Conservation (phyloP, 2,329 filamentous ascomycete species). For the Exophiala bonariae region DNA sequence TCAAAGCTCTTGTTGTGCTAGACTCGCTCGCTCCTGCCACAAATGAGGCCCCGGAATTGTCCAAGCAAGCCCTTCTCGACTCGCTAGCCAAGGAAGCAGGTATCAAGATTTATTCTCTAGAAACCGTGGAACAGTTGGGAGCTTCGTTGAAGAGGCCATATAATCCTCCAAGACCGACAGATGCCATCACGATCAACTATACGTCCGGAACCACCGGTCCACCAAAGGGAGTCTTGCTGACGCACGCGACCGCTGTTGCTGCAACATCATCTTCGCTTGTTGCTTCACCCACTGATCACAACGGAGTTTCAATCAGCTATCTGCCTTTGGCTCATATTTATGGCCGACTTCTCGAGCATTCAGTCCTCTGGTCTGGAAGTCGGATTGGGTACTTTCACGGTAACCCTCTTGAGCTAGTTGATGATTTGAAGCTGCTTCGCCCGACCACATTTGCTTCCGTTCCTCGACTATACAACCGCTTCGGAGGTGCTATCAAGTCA, state of each 20-base stretch:
- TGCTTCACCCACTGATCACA: constrained; percentile 54
- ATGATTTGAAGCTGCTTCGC: constrained; percentile 84
- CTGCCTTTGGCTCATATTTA: constrained; percentile 94
- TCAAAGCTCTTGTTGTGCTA: constrained; percentile 86
- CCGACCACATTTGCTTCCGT: constrained; percentile 86
- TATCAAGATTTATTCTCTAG: constrained; percentile 75
- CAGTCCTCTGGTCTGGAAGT: constrained; percentile 68
- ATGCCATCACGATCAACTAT: constrained; percentile 75
- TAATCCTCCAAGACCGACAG: constrained; percentile 70
- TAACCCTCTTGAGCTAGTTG: constrained; percentile 75
- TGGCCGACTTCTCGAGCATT: constrained; percentile 79
- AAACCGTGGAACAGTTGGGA: constrained; percentile 79
- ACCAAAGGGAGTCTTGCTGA: constrained; percentile 68
- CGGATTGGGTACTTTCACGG: constrained; percentile 92
- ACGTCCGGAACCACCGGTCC: constrained; percentile 65
- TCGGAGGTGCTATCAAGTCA: constrained; percentile 77
- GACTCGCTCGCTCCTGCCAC: constrained; percentile 74
- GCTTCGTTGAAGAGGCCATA: constrained; percentile 67
- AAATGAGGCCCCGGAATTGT: constrained; percentile 69
- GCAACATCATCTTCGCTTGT: constrained; percentile 59
- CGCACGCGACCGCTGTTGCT: constrained; percentile 77
- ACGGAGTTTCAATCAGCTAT: constrained; percentile 78
- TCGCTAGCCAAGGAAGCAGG: constrained; percentile 70
- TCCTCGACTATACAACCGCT: constrained; percentile 86
- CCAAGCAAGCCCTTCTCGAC: constrained; percentile 77